Base-by-base conservation (phyloP, 306 rosid species). In the Alnus rubra region DNA sequence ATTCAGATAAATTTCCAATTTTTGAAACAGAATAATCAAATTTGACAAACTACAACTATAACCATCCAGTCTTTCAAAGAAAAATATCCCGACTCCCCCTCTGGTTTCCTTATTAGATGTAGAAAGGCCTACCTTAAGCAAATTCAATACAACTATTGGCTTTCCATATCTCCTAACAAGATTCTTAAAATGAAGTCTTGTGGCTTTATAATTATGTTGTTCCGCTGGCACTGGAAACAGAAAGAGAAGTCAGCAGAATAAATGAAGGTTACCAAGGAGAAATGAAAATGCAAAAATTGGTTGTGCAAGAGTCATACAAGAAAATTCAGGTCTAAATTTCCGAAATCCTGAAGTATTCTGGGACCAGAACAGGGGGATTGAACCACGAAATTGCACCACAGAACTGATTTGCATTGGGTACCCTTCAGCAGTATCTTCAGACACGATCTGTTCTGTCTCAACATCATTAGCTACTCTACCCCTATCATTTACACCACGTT, bases 401-500 rank as follows among this genome's bases (percentile, higher is more conserved):
- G 99, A 95, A 87, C 96, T 95, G 80, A 95, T 93, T 83, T 81
- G 93, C 79, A 81, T 81, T 15, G 93, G 92, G 82, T 71, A 73
- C 67, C 92, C 97, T 80, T 86, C 82, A 73, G 77, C 39, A 82
- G 86, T 87, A 84, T 87, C 91, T 75, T 86, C 88, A 77, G 80
- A 88, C 51, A 95, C 87, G 71, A 95, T 86, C 45, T 95, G 99
- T 84, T 95, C 99, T 70, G 97, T 95, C 92, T 95, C 99, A 75
- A 95, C 99, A 54, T 95, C 99, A 82, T 95, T 95, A 33, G 99
- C 99, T 60, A 95, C 99, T 89, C 94, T 88, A 75, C 99, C 99
- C 80, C 86, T 91, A 78, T 93, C 97, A 77, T 95, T 95, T 45
- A 95, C 94, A 67, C 99, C 99, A 65, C 99, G 90, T 87, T 90